Evolutionary conservation across 106 monocot species (phyloP), one percentile per base, ranked within the genome.

Genomic region (Apostasia ramifera): DNA sequence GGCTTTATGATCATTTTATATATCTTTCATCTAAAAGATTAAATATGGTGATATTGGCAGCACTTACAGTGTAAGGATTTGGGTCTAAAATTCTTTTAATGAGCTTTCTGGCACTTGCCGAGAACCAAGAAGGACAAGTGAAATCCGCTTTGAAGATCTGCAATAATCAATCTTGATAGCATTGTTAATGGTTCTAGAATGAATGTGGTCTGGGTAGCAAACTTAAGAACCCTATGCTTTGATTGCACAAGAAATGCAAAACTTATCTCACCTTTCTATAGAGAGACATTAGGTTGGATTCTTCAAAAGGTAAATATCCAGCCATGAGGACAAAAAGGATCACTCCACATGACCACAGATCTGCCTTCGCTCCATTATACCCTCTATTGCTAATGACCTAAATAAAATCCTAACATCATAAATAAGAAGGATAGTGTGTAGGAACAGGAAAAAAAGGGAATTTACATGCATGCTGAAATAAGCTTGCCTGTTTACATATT

Each of bases 281-380:
- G 59, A 91, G 70, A 14, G 81, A 81, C 61, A 74, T 59, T 8
- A 95, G 82, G 65, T 89, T 91, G 12, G 81, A 46, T 66, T 88
- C 95, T 49, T 95, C 95, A 78, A 95, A 95, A 42, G 95, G 95
- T 66, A 95, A 69, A 62, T 86, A 88, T 14, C 95, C 95, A 9
- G 95, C 85, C 88, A 95, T 86, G 9, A 95, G 80, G 51, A 95
- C 85, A 71, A 86, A 95, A 69, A 95, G 91, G 61, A 95, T 88
- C 37, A 95, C 85, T 5, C 95, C 95, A 68, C 95, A 95, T 40
- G 94, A 95, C 94, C 94, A 95, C n/a, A 95, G 81, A 72, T 95
- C 94, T 54, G 94, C 94, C 73, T 84, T 91, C 56, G 85, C 85
- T 11, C 95, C 95, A 83, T 95, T 91, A 80, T 95, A 95, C 6